Evolutionary conservation across 805 yeast species (phyloP).

Genomic region (Metschnikowia henanensis): DNA sequence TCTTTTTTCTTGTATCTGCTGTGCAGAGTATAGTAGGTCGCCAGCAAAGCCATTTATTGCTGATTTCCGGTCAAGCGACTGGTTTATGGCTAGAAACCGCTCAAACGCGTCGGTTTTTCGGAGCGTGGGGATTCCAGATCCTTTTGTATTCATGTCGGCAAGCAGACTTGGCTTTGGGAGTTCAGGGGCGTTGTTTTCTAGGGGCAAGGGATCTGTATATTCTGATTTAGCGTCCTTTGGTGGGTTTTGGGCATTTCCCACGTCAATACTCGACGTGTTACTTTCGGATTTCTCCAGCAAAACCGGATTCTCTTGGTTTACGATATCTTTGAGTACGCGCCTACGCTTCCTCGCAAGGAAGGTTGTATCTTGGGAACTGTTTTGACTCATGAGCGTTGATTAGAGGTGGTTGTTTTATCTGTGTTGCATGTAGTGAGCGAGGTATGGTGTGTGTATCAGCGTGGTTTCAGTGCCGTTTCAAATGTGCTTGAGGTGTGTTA

Average conservation of each 20-base stretch:
- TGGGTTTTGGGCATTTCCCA: too few species aligned
- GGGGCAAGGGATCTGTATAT: too few species aligned
- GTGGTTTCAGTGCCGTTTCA: neutral
- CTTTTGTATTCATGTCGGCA: constrained; percentile 7
- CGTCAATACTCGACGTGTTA: too few species aligned
- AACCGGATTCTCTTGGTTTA: constrained; percentile 10
- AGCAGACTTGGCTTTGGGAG: neutral
- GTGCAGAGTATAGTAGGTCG: neutral
- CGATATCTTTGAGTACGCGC: constrained; percentile 22
- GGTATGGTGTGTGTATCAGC: neutral
- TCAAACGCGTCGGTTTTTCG: constrained; percentile 10
- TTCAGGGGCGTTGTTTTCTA: neutral
- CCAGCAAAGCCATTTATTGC: neutral
- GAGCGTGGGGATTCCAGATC: constrained; percentile 16
- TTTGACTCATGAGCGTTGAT: neutral
- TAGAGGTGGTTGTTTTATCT: too few species aligned
- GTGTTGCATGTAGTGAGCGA: neutral
- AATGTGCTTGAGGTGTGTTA: constrained; percentile 1
- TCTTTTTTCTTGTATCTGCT: neutral
- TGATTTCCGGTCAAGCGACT: constrained; percentile 15
- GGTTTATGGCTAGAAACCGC: constrained; percentile 16
- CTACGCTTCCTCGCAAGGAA: constrained; percentile 14
- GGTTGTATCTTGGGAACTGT: neutral
- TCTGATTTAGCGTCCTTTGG: too few species aligned
- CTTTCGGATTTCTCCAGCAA: constrained; percentile 15